Percentiles rank a stretch among this genome's conserved stretches.
These are phyloP conservation scores for Barbarea vulgaris DNA, from an alignment of 345 rosid species.

Conservation along the genomic window DNA sequence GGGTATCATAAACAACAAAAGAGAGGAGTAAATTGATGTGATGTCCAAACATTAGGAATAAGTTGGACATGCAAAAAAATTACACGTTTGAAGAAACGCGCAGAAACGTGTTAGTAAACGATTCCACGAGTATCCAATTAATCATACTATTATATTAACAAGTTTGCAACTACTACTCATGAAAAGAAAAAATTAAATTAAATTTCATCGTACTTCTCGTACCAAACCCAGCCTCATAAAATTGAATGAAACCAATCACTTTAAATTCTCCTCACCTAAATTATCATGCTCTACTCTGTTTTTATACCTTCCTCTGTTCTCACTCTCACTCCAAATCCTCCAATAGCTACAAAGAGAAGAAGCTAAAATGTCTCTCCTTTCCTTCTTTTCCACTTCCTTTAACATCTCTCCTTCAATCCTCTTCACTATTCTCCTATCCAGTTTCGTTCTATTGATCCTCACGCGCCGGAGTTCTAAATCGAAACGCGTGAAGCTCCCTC, in stretches of 20 bases:
- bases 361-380: conserved; percentile 34
- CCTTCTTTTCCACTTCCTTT: not conserved
- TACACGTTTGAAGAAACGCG: not conserved
- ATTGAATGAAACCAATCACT: conserved; percentile 9
- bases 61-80: not conserved
- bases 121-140: not conserved
- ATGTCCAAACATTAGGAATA: not conserved
- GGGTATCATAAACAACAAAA: too few relatives aligned
- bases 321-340: conserved; percentile 17
- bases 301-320: conserved; percentile 23
- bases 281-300: conserved; percentile 40
- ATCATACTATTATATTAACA: not conserved
- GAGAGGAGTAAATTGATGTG: too few relatives aligned
- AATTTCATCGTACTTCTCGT: not conserved
- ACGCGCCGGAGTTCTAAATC: conserved; percentile 31
- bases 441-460: conserved; percentile 39
- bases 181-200: not conserved
- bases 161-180: not conserved
- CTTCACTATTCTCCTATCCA: conserved; percentile 40
- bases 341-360: conserved; percentile 9
- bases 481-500: conserved; percentile 65
- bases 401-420: conserved; percentile 25
- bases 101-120: not conserved
- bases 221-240: conserved; percentile 24
- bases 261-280: conserved; percentile 33